Base-by-base conservation (phyloP, 768 basidiomycete genomes). In the Krasilnikovozyma curviuscula region DNA sequence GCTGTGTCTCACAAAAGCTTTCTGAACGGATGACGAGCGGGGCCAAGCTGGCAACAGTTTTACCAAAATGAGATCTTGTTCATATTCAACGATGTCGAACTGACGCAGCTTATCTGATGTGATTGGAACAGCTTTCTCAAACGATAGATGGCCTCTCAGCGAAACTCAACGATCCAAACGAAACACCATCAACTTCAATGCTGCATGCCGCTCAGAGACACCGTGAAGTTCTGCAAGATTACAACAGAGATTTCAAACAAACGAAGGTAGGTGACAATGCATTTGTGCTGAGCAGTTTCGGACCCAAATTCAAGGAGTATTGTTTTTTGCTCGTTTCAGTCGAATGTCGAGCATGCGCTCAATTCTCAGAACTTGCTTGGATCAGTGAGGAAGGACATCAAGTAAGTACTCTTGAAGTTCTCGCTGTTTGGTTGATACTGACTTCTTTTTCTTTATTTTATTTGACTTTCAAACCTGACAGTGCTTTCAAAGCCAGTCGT, bases 381-480 rank as follows among this genome's bases (percentile, higher is more conserved):
- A 38, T 85, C 84, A 7, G 89, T 97, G 3, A 73, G 89, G 54
- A 86, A 89, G 56, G 93, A 98, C 57, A 97, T 97, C 55, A 85
- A 86, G 89, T 91, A 57, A 38, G 78, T 65, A 27, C 10, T 23
- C 30, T 30, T 16, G 44, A 13, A 49, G 28, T 33, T 45, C 24
- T 7, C 33, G 10, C 30, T n/a, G n/a, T n/a, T n/a, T n/a, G 29
- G 30, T 25, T 29, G 5, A 29, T 37, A 18, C 33, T 19, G n/a
- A 18, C 8, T 4, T 55, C 3, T 13, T 34, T 31, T 16, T 12
- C 29, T n/a, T 18, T 16, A 28, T 13, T 12, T 27, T 33, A 3
- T 18, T 49, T 27, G 33, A 48, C 34, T 21, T 32, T 21, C 40
- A 41, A 24, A 28, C 34, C 41, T n/a, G 19, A 16, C 55, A 93